Base-by-base conservation (phyloP, 192 early-diverging fungal species). In the Gaertneriomyces semiglobifer region DNA sequence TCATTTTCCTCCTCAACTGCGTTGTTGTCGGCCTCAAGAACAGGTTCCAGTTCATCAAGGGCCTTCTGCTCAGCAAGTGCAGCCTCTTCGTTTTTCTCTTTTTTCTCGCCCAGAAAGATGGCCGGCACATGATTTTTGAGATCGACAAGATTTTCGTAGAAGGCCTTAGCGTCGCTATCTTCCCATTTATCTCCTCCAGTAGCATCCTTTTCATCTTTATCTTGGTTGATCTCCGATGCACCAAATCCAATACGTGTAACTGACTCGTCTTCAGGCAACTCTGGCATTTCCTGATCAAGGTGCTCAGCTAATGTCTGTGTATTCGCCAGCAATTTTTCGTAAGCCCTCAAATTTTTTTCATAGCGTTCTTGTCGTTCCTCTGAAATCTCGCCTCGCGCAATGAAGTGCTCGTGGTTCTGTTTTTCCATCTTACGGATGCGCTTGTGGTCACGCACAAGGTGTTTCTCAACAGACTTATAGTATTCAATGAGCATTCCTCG, bases 61-160 rank as follows among this genome's bases (percentile, higher is more conserved):
- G 53, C 38, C 1, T 39, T 54, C 7, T 73, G 62, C 20, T 81
- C 72, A 0, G 46, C 52, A 25, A 20, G 33, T 42, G 41, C 60
- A 0, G 55, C 65, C 33, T 41, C 62, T 46, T 68, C 76, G 6
- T 43, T 42, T 12, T 64, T 44, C 46, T 54, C 75, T 20, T 73
- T 81, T 46, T 62, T 68, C 55, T 79, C 68, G 14, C 76, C 87
- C 8, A 99, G 79, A 62, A 99, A 84, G 12, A 93, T 79, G 14
- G 83, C 86, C 12, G 98, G 98, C 9, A 99, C 89, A 10, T 87
- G 72, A 8, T 86, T 79, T 58, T 82, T 76, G 41, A 99, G 77
- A 68, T 96, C 90, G 42, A 90, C 70, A 5, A 98, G 62, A 41
- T 86, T 79, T 66, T 96, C 93, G 69, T 98, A 99, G 73, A 99